These are phyloP conservation scores for Bullera alba DNA, from an alignment of 768 basidiomycete species.

Conservation along the genomic window DNA sequence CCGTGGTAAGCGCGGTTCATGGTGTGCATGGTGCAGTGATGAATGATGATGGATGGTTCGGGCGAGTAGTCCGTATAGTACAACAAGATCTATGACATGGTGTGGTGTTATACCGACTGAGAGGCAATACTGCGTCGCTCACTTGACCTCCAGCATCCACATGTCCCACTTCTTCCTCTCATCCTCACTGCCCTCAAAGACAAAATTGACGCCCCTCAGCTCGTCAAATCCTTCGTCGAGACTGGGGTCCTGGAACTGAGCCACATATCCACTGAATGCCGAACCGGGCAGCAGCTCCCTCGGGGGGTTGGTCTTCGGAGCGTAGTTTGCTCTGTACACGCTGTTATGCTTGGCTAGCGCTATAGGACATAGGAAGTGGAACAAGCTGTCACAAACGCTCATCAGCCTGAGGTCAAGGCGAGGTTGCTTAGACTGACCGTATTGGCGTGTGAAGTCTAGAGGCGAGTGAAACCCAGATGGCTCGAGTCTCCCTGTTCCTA, in stretches of 20 bases:
- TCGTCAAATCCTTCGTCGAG: conserved; percentile 68
- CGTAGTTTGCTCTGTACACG: conserved; percentile 65
- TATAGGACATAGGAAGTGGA: conserved; percentile 65
- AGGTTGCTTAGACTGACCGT: conserved; percentile 49
- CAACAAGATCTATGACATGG: too few relatives aligned
- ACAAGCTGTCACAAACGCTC: conserved; percentile 23
- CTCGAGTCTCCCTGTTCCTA: conserved; percentile 62
- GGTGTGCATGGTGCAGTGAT: too few relatives aligned
- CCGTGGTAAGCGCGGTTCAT: too few relatives aligned
- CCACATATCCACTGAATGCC: conserved; percentile 37
- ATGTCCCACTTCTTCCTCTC: conserved; percentile 67
- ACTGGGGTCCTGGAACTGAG: conserved; percentile 56
- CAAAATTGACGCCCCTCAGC: conserved; percentile 70
- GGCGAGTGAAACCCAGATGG: conserved; percentile 64
- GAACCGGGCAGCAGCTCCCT: conserved; percentile 31
- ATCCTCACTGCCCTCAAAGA: conserved; percentile 67
- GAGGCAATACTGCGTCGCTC: too few relatives aligned
- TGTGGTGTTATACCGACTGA: too few relatives aligned
- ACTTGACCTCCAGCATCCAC: conserved; percentile 55
- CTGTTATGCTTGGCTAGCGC: conserved; percentile 92
- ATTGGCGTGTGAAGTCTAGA: conserved; percentile 53
- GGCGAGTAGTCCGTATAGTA: too few relatives aligned
- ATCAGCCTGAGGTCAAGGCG: not conserved
- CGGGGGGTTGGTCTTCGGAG: conserved; percentile 17
- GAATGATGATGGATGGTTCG: too few relatives aligned